These are phyloP conservation scores for Lenwebbia sp. DNA, from an alignment of 345 rosid species.

Conservation along the genomic window DNA sequence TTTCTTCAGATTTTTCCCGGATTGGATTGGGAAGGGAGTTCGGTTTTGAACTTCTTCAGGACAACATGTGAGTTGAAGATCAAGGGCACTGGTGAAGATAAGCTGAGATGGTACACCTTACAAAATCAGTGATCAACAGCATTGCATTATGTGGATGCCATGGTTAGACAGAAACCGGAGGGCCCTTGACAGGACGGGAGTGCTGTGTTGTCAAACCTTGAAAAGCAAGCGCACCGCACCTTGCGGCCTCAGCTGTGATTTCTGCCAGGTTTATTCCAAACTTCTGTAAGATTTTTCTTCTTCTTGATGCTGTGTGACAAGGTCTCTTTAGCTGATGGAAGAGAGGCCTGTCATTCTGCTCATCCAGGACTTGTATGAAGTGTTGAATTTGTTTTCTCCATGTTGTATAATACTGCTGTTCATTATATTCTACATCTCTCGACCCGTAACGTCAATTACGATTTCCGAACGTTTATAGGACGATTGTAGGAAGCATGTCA, in stretches of 20 bases:
- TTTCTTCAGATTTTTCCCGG: background rate
- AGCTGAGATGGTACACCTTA: background rate
- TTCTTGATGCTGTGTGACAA: background rate
- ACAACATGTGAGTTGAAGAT: background rate
- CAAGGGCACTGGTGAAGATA: background rate
- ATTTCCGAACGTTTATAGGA: accelerated
- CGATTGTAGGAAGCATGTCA: background rate
- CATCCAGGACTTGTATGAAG: background rate
- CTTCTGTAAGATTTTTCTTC: background rate
- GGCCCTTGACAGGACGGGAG: background rate
- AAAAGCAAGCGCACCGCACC: background rate
- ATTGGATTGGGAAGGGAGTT: background rate
- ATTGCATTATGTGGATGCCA: too few species aligned
- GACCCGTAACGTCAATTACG: background rate
- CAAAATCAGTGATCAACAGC: background rate
- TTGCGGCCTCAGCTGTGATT: background rate
- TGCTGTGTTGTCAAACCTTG: background rate
- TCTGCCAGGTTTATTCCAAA: background rate
- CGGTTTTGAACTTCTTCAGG: background rate
- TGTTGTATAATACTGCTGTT: background rate
- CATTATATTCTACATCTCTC: background rate
- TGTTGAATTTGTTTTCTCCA: background rate
- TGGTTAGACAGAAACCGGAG: background rate
- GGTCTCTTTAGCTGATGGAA: background rate
- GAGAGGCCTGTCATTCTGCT: background rate